Base-by-base conservation (phyloP, 306 rosid species). In the Herpetospermum pedunculosum region DNA sequence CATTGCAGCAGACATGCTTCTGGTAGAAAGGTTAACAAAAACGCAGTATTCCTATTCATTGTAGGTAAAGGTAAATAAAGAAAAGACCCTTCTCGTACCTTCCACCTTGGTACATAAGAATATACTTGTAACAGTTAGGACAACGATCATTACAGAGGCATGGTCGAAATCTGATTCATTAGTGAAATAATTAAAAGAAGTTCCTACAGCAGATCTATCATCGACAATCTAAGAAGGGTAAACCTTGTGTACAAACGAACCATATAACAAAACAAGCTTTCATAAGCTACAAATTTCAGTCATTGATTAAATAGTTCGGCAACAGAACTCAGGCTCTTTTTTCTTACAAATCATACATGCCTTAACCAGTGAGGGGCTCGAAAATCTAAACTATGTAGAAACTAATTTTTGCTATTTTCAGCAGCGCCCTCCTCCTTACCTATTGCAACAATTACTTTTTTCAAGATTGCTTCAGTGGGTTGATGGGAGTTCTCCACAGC, bases 401-500 rank as follows among this genome's bases (percentile, higher is more conserved):
- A 14, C 80, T 87, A 84, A 18, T 83, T 84, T 79, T 78, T 85
- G 77, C 49, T 77, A 76, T 79, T 88, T 79, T 92, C 96, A 34
- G 85, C 86, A 48, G 90, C 94, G 74, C 67, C 88, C 77, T 88
- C 95, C 80, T 90, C 98, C 83, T 86, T 90, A 77, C 96, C 96
- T 52, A 90, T 83, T 43, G 83, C 89, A 70, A 92, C 89, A 67
- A 92, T 88, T 32, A 82, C 86, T 83, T 90, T 90, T 86, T 88
- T 92, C 86, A 92, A 85, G 77, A 90, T 85, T 41, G 95, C 91
- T 78, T 92, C 96, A 0, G 81, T 73, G 12, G 96, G 90, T 58
- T 90, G 98, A 81, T 92, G 98, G 54, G 96, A 92, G 67, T 92
- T 90, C 84, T 92, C 98, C 47, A 92, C 95, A 8, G 96, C 92